These are phyloP conservation scores for Lathyrus tuberosus DNA, from an alignment of 306 rosid species.

Conservation along the genomic window DNA sequence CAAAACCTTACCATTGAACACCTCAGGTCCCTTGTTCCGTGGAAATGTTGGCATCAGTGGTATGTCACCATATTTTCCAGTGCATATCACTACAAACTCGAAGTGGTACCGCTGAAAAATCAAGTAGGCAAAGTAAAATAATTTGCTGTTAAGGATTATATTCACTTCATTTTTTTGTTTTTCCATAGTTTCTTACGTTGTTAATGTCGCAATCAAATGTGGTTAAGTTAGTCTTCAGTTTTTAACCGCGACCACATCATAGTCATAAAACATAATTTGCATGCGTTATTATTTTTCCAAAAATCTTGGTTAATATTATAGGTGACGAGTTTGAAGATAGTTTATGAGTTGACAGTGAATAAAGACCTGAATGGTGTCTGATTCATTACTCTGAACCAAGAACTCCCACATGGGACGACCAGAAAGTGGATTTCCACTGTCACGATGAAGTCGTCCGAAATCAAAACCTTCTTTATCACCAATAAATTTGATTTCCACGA, in stretches of 20 bases:
- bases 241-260: neutral
- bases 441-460: constrained; percentile 10
- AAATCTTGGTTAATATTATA: no score
- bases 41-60: constrained; percentile 54
- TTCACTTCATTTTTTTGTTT: no score
- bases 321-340: no score
- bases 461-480: constrained; percentile 33
- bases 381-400: constrained; percentile 53
- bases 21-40: constrained; percentile 51
- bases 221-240: neutral
- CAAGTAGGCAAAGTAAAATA: constrained; percentile 1
- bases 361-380: constrained; percentile 64
- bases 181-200: neutral
- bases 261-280: neutral
- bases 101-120: constrained; percentile 53
- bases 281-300: neutral
- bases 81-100: constrained; percentile 67
- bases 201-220: neutral
- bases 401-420: constrained; percentile 69
- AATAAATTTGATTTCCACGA: constrained; percentile 48
- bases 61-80: constrained; percentile 66
- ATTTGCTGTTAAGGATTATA: neutral
- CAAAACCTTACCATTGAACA: constrained; percentile 58
- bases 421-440: constrained; percentile 40
- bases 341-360: no score